Evolutionary conservation across 2,329 filamentous ascomycete genomes (phyloP), one percentile per base, ranked within the genome.

Genomic region (Alternaria sp.): DNA sequence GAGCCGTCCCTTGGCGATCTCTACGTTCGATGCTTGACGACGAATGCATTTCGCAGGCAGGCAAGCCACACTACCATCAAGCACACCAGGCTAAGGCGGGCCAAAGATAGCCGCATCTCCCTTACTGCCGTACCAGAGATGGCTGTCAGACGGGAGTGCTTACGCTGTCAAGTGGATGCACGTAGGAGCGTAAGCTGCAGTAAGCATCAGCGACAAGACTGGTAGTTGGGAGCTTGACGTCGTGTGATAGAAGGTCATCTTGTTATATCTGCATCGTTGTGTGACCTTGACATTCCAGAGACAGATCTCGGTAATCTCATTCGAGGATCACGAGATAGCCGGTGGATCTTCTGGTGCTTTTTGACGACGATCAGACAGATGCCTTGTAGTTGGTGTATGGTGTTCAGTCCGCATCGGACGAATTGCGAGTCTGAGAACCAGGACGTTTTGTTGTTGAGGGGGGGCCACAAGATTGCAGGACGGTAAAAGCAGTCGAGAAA

Each of bases 151-250:
- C 63, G 60, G 43, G 61, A 41, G 56, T 65, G 66, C 56, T 65
- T 47, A 63, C 41, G 41, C 30, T 9, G 41, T 57, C 33, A 49
- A 25, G 10, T 61, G 10, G 33, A 60, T 67, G 68, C 72, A 75
- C 66, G 69, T 70, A 28, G 65, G 64, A 67, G 45, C 33, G 63
- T 75, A 72, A 75, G 70, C 69, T 49, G 67, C 70, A 64, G 72
- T 74, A 68, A 75, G 70, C 72, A 66, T 56, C 64, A 67, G 60
- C 44, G 53, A 55, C 60, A 62, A 66, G 63, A 65, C 70, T 33
- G 64, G 71, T 70, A 69, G 55, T 56, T 61, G 66, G 67, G 57
- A 58, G 6, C 47, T 51, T 61, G 26, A 46, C 55, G 33, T 55
- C 50, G 45, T 59, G 46, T 33, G 23, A 47, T 33, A 25, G 58